Evolutionary conservation across 306 rosid species (phyloP).

Genomic region (Quercus dentata): DNA sequence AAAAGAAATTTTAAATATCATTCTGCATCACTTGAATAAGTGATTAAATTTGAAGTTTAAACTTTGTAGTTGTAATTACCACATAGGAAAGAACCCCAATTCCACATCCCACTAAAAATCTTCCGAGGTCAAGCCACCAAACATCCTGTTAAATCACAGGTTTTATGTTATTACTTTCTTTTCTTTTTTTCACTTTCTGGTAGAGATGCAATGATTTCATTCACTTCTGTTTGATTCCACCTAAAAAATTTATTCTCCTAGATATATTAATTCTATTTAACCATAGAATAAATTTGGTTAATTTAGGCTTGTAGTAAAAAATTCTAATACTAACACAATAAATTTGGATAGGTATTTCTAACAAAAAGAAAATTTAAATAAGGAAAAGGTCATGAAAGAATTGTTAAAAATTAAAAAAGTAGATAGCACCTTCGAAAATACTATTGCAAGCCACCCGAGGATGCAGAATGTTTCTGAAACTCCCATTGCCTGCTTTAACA

Average conservation of each 20-base stretch:
- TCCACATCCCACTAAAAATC: too few relatives aligned
- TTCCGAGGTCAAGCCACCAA: slow-evolving; percentile 54
- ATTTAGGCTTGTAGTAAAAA: too few relatives aligned
- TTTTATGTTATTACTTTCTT: slow-evolving; percentile 12
- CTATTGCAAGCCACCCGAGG: slow-evolving; percentile 66
- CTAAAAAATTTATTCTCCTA: background rate
- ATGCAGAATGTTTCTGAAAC: slow-evolving; percentile 69
- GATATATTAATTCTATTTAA: too few relatives aligned
- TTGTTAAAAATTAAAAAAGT: too few relatives aligned
- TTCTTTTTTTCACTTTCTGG: background rate
- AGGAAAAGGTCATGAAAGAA: background rate
- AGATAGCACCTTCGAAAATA: slow-evolving; percentile 48
- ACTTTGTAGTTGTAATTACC: slow-evolving; percentile 41
- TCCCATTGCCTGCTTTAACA: slow-evolving; percentile 65
- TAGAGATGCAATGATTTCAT: background rate
- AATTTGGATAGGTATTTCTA: too few relatives aligned
- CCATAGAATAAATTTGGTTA: too few relatives aligned
- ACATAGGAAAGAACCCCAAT: slow-evolving; percentile 52
- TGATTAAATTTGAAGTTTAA: slow-evolving; percentile 8
- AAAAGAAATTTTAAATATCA: background rate
- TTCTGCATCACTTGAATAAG: background rate
- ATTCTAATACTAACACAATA: too few relatives aligned
- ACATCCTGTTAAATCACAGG: slow-evolving; percentile 48
- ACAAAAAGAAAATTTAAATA: background rate
- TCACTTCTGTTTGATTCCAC: background rate